Conservation (phyloP, 305 asterid genomes). For the Fraxinus xanthoxyloides region DNA sequence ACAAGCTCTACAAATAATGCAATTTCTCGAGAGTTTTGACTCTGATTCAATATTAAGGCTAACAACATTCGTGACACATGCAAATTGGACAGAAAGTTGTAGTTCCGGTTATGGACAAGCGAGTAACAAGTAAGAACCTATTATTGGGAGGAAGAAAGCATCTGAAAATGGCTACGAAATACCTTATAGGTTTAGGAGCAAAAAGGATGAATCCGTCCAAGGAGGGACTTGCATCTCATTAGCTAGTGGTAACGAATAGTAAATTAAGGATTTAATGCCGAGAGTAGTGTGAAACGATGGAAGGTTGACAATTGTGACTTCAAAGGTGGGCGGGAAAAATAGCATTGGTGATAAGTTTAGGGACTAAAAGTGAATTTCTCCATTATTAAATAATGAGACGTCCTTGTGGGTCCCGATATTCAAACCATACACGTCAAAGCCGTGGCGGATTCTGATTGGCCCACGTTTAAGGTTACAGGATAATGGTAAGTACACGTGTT, state of each 20-base stretch:
- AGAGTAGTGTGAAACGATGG: neutral
- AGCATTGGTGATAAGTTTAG: neutral
- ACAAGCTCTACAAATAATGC: no score
- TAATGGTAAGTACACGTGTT: conserved; percentile 39
- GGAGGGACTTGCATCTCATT: neutral
- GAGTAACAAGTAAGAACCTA: no score
- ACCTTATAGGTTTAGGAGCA: neutral
- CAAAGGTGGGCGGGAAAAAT: neutral
- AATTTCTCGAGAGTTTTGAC: no score
- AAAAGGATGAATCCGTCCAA: neutral
- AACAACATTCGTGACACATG: neutral
- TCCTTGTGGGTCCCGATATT: neutral
- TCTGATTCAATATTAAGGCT: neutral
- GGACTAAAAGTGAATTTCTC: neutral
- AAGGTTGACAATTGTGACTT: neutral
- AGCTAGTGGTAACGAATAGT: no score
- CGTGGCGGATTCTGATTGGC: conserved; percentile 25
- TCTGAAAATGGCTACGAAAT: no score
- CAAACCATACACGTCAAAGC: conserved; percentile 4
- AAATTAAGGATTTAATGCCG: neutral
- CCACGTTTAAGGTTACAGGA: conserved; percentile 26
- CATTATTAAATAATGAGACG: neutral
- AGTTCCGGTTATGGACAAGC: no score
- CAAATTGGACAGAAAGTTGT: neutral
- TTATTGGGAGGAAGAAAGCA: neutral